These are phyloP conservation scores for Umbelopsis sp. DNA, from an alignment of 371 early-diverging fungal genomes.

Conservation along the genomic window DNA sequence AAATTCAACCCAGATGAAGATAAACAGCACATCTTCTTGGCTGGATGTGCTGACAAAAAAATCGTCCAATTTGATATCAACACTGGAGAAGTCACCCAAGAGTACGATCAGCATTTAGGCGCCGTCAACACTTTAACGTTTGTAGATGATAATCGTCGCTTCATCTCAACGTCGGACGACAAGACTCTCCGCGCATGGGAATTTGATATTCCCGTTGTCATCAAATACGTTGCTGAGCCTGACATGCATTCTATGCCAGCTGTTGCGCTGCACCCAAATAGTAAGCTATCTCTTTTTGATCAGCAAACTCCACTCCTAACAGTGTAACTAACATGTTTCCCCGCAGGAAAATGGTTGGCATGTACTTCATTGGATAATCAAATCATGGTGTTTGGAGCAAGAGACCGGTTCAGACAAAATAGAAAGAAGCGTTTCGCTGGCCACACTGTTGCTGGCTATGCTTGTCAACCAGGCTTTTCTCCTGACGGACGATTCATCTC, in stretches of 20 bases:
- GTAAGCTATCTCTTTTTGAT: conserved; percentile 52
- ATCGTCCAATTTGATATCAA: conserved; percentile 87
- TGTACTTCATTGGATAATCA: conserved; percentile 96
- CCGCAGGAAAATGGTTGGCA: conserved; percentile 88
- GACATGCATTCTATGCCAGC: conserved; percentile 96
- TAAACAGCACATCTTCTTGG: conserved; percentile 84
- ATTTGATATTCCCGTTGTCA: conserved; percentile 95
- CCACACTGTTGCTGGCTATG: conserved; percentile 94
- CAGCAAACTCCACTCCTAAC: not conserved
- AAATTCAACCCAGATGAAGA: conserved; percentile 89
- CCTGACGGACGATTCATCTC: conserved; percentile 90
- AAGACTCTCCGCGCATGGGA: conserved; percentile 98
- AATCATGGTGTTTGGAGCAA: conserved; percentile 85
- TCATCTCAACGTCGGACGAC: conserved; percentile 96
- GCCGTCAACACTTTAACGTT: conserved; percentile 96
- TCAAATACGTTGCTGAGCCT: conserved; percentile 96
- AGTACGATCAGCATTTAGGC: conserved; percentile 96
- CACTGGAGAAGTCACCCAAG: conserved; percentile 85
- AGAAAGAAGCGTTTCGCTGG: conserved; percentile 92
- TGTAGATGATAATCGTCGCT: conserved; percentile 92
- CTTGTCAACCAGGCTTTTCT: conserved; percentile 92
- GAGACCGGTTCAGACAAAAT: conserved; percentile 86
- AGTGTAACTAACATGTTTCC: not conserved
- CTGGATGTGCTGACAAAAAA: conserved; percentile 93
- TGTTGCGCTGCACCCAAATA: conserved; percentile 84